Conservation (phyloP, 352 stramenopile species). For the Phytophthora gonapodyides region DNA sequence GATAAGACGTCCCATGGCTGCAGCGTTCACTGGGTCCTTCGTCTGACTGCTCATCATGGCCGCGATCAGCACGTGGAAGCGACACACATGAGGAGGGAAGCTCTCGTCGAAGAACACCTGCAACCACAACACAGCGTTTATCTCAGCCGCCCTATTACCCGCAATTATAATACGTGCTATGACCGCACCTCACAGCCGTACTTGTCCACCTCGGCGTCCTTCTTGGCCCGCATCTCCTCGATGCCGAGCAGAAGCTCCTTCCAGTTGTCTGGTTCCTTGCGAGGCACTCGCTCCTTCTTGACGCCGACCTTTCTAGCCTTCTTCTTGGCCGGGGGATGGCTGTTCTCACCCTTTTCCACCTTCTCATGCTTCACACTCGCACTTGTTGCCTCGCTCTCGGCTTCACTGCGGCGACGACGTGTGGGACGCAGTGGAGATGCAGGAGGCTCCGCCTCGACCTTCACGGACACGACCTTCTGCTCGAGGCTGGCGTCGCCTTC, state of each 20-base stretch:
- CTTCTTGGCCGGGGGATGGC: constrained; percentile 12
- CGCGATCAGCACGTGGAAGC: constrained; percentile 95
- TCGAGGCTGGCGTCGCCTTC: constrained; percentile 6
- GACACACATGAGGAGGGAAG: constrained; percentile 48
- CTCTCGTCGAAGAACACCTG: constrained; percentile 49
- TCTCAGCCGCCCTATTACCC: not conserved
- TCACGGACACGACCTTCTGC: constrained; percentile 17
- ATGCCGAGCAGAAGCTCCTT: constrained; percentile 64
- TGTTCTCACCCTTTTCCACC: constrained; percentile 18
- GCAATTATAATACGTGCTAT: not conserved
- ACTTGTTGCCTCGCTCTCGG: constrained; percentile 3
- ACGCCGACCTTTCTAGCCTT: constrained; percentile 20
- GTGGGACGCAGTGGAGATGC: not conserved
- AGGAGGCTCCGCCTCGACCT: constrained; percentile 2
- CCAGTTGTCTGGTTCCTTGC: constrained; percentile 52
- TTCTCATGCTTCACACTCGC: constrained; percentile 33
- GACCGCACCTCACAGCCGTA: constrained; percentile 62
- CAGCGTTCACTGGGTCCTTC: constrained; percentile 93
- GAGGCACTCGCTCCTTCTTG: constrained; percentile 32
- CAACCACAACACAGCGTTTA: not conserved
- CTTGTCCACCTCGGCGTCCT: constrained; percentile 74
- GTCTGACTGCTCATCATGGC: constrained; percentile 98
- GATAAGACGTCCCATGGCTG: constrained; percentile 71
- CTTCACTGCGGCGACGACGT: constrained; percentile 9
- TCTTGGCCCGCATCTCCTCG: constrained; percentile 64